Conservation (phyloP, 148 eudicot genomes). For the Chenopodium formosanum region DNA sequence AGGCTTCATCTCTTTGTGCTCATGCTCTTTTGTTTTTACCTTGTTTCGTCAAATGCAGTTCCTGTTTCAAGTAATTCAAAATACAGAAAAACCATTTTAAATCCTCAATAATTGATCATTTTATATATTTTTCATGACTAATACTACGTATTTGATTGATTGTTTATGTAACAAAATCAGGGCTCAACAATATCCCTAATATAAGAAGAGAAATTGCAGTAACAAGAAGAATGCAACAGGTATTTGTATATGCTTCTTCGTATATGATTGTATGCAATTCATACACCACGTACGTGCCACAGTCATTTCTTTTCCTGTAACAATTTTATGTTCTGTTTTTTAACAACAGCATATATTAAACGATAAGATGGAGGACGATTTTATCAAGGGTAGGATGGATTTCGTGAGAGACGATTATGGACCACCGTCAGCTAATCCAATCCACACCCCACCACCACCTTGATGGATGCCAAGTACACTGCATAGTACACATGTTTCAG, state of each 20-base stretch:
- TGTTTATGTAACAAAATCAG: slow-evolving; percentile 25
- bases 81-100: background rate
- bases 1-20: slow-evolving; percentile 28
- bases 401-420: slow-evolving; percentile 46
- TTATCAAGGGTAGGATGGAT: slow-evolving; percentile 31
- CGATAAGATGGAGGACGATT: slow-evolving; percentile 17
- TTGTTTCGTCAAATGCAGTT: slow-evolving; percentile 37
- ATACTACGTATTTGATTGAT: background rate
- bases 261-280: background rate
- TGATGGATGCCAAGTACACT: slow-evolving; percentile 18
- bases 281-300: background rate
- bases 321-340: background rate
- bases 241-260: background rate
- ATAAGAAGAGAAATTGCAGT: slow-evolving; percentile 5
- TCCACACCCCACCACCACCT: slow-evolving; percentile 52
- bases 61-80: slow-evolving; percentile 41
- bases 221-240: slow-evolving; percentile 29
- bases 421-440: slow-evolving; percentile 44
- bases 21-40: slow-evolving; percentile 32
- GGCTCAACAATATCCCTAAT: slow-evolving; percentile 28
- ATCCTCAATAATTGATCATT: background rate
- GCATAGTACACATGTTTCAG: background rate
- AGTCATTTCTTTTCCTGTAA: background rate
- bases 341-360: slow-evolving; percentile 20
- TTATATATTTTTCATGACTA: background rate